phyloP scores from a whole-genome alignment of 805 yeast species.

The Yarrowia sp. region DNA sequence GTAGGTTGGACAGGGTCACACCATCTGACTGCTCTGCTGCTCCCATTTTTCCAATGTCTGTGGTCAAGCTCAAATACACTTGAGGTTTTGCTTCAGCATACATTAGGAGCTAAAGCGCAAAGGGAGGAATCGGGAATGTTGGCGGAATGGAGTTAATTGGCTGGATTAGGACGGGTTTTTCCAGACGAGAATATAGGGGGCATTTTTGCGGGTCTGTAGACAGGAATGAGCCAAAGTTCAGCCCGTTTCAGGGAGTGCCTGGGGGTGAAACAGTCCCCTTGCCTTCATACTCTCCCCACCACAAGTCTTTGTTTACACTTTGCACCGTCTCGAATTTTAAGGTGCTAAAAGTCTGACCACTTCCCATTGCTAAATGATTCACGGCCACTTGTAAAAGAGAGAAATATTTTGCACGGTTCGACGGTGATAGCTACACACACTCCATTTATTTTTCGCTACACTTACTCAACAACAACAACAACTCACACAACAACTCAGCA shows the following conservation, averaged over 20 bases:
- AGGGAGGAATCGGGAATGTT: constrained; percentile 5
- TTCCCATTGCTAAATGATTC: constrained; percentile 17
- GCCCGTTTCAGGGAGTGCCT: not conserved
- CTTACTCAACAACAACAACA: not conserved
- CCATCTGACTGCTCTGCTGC: constrained; percentile 8
- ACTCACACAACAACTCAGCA: not conserved
- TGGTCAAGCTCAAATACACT: constrained; percentile 11
- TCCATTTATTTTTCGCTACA: not conserved
- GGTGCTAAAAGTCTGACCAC: constrained; percentile 32
- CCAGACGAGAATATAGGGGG: not conserved
- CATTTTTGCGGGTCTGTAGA: not conserved
- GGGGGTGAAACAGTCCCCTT: constrained; percentile 4
- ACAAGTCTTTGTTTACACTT: constrained; percentile 29
- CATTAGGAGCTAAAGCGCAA: constrained; percentile 14
- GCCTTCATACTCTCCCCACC: constrained; percentile 18
- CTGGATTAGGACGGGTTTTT: not conserved
- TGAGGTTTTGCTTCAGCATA: constrained; percentile 21
- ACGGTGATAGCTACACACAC: not conserved
- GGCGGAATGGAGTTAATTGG: not conserved
- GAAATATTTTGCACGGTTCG: constrained; percentile 21
- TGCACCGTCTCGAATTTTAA: constrained; percentile 15
- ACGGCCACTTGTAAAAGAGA: constrained; percentile 6
- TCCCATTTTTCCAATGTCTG: not conserved
- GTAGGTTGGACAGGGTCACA: constrained; percentile 10
- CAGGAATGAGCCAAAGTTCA: not conserved